Percentiles rank a stretch among this genome's conserved stretches.
Conservation (phyloP, 1,284 basidiomycete species). For the Austroboletus olivaceoglutinosus region DNA sequence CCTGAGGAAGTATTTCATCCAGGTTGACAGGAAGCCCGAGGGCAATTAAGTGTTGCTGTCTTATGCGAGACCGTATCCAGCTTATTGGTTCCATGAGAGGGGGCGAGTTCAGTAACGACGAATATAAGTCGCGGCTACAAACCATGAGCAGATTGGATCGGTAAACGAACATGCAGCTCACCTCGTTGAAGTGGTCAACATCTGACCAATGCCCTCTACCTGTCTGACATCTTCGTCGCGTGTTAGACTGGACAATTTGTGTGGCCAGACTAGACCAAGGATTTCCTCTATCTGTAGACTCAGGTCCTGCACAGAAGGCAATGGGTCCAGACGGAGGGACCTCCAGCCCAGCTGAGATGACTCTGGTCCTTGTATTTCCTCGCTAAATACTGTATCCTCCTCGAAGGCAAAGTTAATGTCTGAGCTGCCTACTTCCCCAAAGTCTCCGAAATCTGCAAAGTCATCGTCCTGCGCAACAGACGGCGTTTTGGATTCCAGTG, state of each 20-base stretch:
- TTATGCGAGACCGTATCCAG: constrained; percentile 87
- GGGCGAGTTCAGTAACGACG: constrained; percentile 60
- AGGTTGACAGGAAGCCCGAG: constrained; percentile 91
- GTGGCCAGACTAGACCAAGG: constrained; percentile 63
- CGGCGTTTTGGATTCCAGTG: constrained; percentile 42
- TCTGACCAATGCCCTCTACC: constrained; percentile 75
- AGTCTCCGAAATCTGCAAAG: constrained; percentile 86
- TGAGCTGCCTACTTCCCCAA: constrained; percentile 61
- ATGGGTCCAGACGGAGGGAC: constrained; percentile 62
- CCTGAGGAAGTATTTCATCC: constrained; percentile 83
- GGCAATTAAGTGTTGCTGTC: constrained; percentile 84
- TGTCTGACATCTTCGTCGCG: constrained; percentile 76
- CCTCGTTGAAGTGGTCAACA: constrained; percentile 74
- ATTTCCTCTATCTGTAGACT: constrained; percentile 62
- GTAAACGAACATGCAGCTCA: constrained; percentile 33
- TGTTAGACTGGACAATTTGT: constrained; percentile 50
- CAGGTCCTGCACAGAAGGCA: constrained; percentile 57
- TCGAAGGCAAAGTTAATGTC: constrained; percentile 37
- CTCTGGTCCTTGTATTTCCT: constrained; percentile 37
- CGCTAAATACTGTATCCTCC: constrained; percentile 43
- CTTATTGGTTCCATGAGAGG: constrained; percentile 77
- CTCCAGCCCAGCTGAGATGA: constrained; percentile 53
- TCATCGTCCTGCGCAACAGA: constrained; percentile 59
- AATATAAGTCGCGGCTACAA: constrained; percentile 73
- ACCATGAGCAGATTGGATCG: constrained; percentile 28